Conservation (phyloP, 257 asterid genomes). For the Jacaranda copaia region DNA sequence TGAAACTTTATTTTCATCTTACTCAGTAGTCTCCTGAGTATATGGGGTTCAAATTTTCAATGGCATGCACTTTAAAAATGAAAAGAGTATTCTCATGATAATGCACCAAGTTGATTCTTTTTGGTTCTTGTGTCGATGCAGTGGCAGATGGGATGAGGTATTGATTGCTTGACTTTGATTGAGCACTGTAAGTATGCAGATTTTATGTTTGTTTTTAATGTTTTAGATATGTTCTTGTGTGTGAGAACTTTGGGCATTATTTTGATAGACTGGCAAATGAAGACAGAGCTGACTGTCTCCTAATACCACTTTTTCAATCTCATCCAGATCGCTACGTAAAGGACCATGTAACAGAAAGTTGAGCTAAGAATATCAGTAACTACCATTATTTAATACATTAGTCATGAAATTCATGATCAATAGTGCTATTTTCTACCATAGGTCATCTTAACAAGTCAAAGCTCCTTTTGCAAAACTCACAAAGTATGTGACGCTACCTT, state of each 20-base stretch:
- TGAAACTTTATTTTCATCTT: not conserved
- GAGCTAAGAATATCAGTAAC: not conserved
- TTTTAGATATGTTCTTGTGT: not conserved
- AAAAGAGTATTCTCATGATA: conserved; percentile 13
- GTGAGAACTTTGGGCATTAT: not conserved
- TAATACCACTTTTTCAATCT: no score
- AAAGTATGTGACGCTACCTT: not conserved
- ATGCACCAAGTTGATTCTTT: conserved; percentile 29
- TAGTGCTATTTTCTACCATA: no score
- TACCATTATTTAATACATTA: not conserved
- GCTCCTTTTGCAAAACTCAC: not conserved
- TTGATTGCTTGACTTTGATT: conserved; percentile 30
- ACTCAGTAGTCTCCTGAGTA: not conserved
- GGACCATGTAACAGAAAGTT: not conserved
- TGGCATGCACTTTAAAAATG: conserved; percentile 3
- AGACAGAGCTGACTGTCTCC: not conserved
- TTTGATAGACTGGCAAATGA: not conserved
- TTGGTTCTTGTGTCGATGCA: conserved; percentile 52
- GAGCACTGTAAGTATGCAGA: conserved; percentile 51
- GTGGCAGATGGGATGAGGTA: conserved; percentile 93
- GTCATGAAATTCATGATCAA: no score
- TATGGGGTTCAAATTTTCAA: not conserved
- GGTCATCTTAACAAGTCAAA: not conserved
- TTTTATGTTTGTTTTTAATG: not conserved
- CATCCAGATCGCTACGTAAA: not conserved